These are phyloP conservation scores for Brasilioporus rufonigricans DNA, from an alignment of 768 basidiomycete genomes.

Conservation along the genomic window DNA sequence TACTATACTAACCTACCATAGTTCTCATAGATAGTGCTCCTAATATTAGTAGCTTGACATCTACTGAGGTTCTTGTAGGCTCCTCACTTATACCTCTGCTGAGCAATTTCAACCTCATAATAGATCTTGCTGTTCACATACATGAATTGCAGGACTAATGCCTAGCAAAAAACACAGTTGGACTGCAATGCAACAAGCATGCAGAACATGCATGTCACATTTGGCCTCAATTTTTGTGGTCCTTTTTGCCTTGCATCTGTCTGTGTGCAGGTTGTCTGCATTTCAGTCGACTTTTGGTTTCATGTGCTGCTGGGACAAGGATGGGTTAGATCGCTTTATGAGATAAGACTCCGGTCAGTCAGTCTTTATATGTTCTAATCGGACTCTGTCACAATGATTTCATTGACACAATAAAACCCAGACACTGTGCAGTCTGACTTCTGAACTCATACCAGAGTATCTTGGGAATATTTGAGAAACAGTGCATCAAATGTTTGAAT, in stretches of 20 bases:
- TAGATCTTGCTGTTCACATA: conserved; percentile 79
- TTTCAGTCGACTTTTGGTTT: conserved; percentile 36
- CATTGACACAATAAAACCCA: not conserved
- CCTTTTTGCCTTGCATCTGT: conserved; percentile 73
- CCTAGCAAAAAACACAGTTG: not conserved
- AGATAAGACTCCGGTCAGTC: not conserved
- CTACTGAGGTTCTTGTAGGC: no score
- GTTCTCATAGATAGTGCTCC: no score
- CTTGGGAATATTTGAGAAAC: no score
- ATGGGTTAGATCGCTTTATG: no score
- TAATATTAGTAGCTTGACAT: no score
- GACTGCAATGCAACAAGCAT: no score
- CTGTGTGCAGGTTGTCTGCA: conserved; percentile 64
- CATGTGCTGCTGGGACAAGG: conserved; percentile 28
- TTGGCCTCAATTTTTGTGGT: conserved; percentile 54
- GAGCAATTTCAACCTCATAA: no score
- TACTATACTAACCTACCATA: no score
- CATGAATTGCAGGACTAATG: conserved; percentile 63
- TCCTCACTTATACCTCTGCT: no score
- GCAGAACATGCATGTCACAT: conserved; percentile 54
- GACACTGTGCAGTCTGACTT: not conserved
- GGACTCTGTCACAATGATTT: not conserved
- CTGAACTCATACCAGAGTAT: no score
- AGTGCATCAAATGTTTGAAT: no score
- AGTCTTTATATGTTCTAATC: no score